phyloP scores from a whole-genome alignment of 2,329 filamentous ascomycete species.

The Dothistroma pini region DNA sequence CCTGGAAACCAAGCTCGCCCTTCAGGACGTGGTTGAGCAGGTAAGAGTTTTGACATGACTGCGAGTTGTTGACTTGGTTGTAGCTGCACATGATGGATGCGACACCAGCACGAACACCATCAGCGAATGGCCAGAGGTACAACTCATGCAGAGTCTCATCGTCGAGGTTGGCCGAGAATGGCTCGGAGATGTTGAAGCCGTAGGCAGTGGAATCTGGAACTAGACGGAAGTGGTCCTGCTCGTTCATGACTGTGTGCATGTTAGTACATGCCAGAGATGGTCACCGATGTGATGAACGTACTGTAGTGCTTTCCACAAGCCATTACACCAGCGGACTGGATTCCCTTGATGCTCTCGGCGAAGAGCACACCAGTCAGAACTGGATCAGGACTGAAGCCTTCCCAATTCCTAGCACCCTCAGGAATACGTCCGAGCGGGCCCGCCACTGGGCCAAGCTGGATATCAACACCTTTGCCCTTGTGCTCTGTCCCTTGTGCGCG shows the following conservation, averaged over 20 bases:
- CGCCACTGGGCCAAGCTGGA: slow-evolving; percentile 65
- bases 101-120: slow-evolving; percentile 73
- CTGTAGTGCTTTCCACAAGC: slow-evolving; percentile 54
- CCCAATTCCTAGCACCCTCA: slow-evolving; percentile 38
- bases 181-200: slow-evolving; percentile 47
- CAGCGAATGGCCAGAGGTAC: slow-evolving; percentile 83
- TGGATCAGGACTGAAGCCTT: slow-evolving; percentile 65
- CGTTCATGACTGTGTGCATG: slow-evolving; percentile 56
- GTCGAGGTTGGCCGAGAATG: slow-evolving; percentile 66
- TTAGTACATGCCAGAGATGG: slow-evolving; percentile 14
- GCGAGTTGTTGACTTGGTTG: slow-evolving; percentile 67
- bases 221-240: slow-evolving; percentile 45
- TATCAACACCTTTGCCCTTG: slow-evolving; percentile 51
- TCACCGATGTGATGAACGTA: no score
- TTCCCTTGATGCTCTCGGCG: slow-evolving; percentile 27
- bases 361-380: slow-evolving; percentile 48
- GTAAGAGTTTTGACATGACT: slow-evolving; percentile 62
- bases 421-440: slow-evolving; percentile 48
- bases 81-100: slow-evolving; percentile 77
- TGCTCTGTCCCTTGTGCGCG: slow-evolving; percentile 33
- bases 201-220: slow-evolving; percentile 32
- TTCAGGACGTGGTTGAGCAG: slow-evolving; percentile 63
- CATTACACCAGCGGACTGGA: slow-evolving; percentile 44
- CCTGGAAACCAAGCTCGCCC: slow-evolving; percentile 49
- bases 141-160: slow-evolving; percentile 72